Conservation (phyloP, 1,284 basidiomycete genomes). For the Trichosporon sp. region DNA sequence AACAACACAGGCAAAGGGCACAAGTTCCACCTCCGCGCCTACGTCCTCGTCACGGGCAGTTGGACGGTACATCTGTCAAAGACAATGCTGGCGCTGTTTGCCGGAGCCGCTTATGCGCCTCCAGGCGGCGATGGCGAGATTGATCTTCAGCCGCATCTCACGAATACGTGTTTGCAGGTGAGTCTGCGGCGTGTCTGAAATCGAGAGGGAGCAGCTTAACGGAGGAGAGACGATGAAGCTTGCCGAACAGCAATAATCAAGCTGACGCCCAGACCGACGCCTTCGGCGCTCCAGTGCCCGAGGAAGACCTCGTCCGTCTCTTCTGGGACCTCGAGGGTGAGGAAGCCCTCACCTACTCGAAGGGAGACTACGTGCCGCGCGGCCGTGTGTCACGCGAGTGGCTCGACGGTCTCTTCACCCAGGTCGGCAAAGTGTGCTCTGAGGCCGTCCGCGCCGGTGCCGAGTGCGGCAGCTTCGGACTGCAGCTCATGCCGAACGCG, state of each 20-base stretch:
- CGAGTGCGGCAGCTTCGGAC: slow-evolving; percentile 55
- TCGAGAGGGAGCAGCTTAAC: too few relatives aligned
- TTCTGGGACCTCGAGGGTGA: slow-evolving; percentile 68
- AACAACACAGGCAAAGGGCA: slow-evolving; percentile 49
- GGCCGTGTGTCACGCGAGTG: slow-evolving; percentile 52
- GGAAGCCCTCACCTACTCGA: slow-evolving; percentile 46
- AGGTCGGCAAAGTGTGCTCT: slow-evolving; percentile 63
- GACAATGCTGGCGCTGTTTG: slow-evolving; percentile 80
- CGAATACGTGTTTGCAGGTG: slow-evolving; percentile 89
- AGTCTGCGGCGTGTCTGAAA: too few relatives aligned
- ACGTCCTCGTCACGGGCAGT: slow-evolving; percentile 79
- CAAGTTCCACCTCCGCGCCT: slow-evolving; percentile 93
- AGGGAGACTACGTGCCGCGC: slow-evolving; percentile 5
- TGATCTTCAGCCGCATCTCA: slow-evolving; percentile 76
- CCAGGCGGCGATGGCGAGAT: slow-evolving; percentile 46
- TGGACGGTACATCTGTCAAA: slow-evolving; percentile 72
- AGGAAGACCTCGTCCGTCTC: slow-evolving; percentile 57
- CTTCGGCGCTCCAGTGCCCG: slow-evolving; percentile 48
- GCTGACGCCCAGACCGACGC: slow-evolving; percentile 46
- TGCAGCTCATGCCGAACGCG: slow-evolving; percentile 76
- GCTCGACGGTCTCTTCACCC: slow-evolving; percentile 56
- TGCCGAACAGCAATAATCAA: too few relatives aligned
- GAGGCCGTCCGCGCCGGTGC: slow-evolving; percentile 82
- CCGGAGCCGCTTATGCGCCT: slow-evolving; percentile 58
- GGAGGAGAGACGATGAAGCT: too few relatives aligned